Evolutionary conservation across 2,329 filamentous ascomycete genomes (phyloP).

Genomic region (Colletotrichum salicis): DNA sequence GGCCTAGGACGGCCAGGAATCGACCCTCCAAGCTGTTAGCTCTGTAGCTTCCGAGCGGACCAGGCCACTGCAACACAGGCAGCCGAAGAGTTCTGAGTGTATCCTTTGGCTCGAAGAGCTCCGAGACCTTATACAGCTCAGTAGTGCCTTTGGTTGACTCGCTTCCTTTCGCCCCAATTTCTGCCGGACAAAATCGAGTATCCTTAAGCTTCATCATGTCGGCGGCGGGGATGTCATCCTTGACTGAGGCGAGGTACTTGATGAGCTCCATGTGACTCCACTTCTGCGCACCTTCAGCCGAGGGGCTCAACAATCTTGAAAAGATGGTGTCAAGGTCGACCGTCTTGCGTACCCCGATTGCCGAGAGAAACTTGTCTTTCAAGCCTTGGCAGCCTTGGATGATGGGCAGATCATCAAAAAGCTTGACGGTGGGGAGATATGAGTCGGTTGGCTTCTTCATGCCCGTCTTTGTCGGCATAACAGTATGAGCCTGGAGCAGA

Average conservation of each 20-base stretch:
- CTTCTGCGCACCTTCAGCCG: slow-evolving; percentile 65
- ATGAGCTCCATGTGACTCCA: slow-evolving; percentile 97
- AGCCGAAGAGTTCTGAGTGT: slow-evolving; percentile 75
- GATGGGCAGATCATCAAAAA: slow-evolving; percentile 92
- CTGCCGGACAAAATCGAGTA: slow-evolving; percentile 85
- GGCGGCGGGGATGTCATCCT: slow-evolving; percentile 83
- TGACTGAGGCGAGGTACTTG: slow-evolving; percentile 91
- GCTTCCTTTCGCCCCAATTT: slow-evolving; percentile 67
- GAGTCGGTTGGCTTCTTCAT: slow-evolving; percentile 88
- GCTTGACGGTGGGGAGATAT: slow-evolving; percentile 91
- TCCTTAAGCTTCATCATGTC: slow-evolving; percentile 83
- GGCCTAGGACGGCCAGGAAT: slow-evolving; percentile 78
- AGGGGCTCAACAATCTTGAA: slow-evolving; percentile 77
- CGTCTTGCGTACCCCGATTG: slow-evolving; percentile 92
- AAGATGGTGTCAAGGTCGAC: slow-evolving; percentile 96
- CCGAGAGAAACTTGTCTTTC: slow-evolving; percentile 88
- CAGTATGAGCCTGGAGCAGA: slow-evolving; percentile 73
- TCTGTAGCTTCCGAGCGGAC: slow-evolving; percentile 69
- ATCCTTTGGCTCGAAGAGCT: slow-evolving; percentile 84
- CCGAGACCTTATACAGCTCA: slow-evolving; percentile 75
- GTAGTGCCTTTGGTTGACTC: slow-evolving; percentile 63
- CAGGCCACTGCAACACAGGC: slow-evolving; percentile 86
- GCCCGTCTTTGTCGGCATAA: slow-evolving; percentile 90
- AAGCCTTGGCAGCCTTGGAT: slow-evolving; percentile 80
- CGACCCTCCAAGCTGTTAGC: slow-evolving; percentile 75